Percentiles rank a stretch among this genome's conserved stretches.
phyloP scores from a whole-genome alignment of 805 yeast species.

The Ogataea populi-albae region DNA sequence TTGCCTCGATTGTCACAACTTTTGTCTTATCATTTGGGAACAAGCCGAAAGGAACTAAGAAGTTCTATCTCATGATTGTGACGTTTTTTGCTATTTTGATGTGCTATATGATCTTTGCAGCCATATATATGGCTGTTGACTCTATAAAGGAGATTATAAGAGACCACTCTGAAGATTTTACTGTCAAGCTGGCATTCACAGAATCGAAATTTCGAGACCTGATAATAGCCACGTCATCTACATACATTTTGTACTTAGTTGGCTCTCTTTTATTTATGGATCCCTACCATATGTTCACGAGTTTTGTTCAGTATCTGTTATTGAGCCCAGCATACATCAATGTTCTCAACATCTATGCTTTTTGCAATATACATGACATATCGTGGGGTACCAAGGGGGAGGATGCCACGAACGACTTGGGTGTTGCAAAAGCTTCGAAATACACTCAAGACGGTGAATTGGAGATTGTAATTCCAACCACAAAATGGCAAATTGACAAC shows the following conservation, averaged over 20 bases:
- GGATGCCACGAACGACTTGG: slow-evolving; percentile 67
- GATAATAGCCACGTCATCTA: slow-evolving; percentile 79
- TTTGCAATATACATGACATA: slow-evolving; percentile 93
- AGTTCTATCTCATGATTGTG: slow-evolving; percentile 71
- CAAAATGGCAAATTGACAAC: slow-evolving; percentile 70
- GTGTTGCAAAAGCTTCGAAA: slow-evolving; percentile 65
- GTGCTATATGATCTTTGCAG: slow-evolving; percentile 87
- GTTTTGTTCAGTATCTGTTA: slow-evolving; percentile 78
- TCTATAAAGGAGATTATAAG: slow-evolving; percentile 41
- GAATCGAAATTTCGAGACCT: slow-evolving; percentile 79
- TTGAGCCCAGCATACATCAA: slow-evolving; percentile 88
- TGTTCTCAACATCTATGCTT: slow-evolving; percentile 89
- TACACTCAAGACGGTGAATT: slow-evolving; percentile 58
- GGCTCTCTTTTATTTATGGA: slow-evolving; percentile 82
- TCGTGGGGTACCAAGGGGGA: slow-evolving; percentile 98
- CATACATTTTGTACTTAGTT: slow-evolving; percentile 74
- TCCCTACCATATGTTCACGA: slow-evolving; percentile 90
- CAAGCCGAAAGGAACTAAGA: slow-evolving; percentile 86
- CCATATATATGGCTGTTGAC: slow-evolving; percentile 72
- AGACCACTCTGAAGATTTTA: slow-evolving; percentile 39
- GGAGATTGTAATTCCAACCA: slow-evolving; percentile 72
- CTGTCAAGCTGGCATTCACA: slow-evolving; percentile 48
- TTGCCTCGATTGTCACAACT: slow-evolving; percentile 75
- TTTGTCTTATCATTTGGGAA: slow-evolving; percentile 92
- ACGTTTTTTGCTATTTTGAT: slow-evolving; percentile 81